Evolutionary conservation across 495 filamentous ascomycete species (phyloP).

Genomic region (Daldinia grandis): DNA sequence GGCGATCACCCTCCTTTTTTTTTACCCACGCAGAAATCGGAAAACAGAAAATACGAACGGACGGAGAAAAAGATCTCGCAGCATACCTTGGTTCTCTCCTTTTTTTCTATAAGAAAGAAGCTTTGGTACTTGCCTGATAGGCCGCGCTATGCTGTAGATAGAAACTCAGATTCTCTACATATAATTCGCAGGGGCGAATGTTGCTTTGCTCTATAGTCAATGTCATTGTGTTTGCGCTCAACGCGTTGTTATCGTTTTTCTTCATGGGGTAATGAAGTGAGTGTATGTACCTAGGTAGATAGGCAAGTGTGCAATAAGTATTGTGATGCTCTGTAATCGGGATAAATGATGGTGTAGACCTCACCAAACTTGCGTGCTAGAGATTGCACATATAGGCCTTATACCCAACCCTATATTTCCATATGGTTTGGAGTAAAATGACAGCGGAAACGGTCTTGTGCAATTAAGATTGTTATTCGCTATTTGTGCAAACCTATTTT

Average conservation of each 20-base stretch:
- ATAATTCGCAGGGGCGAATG: not conserved
- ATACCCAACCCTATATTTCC: not conserved
- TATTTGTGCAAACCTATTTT: not conserved
- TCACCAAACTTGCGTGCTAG: too few relatives aligned
- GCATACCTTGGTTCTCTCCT: constrained; percentile 1
- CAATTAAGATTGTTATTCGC: not conserved
- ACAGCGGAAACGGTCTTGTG: not conserved
- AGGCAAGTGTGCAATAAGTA: not conserved
- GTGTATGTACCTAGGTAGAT: not conserved
- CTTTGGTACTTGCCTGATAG: not conserved
- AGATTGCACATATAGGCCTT: not conserved
- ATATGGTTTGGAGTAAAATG: not conserved
- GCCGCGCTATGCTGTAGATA: not conserved
- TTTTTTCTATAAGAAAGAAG: not conserved
- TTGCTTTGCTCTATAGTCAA: constrained; percentile 2
- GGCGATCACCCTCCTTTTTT: not conserved
- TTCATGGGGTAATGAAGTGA: not conserved
- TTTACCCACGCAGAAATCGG: not conserved
- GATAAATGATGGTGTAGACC: too few relatives aligned
- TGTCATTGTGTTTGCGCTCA: not conserved
- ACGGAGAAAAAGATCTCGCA: not conserved
- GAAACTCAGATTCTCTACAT: constrained; percentile 2
- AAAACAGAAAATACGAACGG: not conserved
- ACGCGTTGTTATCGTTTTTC: not conserved
- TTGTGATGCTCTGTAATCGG: not conserved